Evolutionary conservation across 768 basidiomycete genomes (phyloP).

Genomic region (Trichaptum fuscoviolaceum): DNA sequence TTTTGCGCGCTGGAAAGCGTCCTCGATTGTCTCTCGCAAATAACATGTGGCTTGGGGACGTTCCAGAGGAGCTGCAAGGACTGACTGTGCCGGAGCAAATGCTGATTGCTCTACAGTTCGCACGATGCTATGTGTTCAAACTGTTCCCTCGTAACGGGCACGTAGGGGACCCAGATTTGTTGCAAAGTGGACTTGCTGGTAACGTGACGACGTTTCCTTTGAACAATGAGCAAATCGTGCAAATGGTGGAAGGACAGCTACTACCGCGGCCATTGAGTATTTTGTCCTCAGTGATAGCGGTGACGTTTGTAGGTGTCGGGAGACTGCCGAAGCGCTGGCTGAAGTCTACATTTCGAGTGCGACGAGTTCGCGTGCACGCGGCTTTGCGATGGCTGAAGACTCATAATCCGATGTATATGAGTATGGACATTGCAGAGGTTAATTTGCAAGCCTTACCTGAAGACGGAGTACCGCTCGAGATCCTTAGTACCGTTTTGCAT

Average conservation of each 20-base stretch:
- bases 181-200: constrained; percentile 29
- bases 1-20: neutral
- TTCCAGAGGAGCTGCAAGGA: constrained; percentile 24
- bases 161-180: constrained; percentile 1
- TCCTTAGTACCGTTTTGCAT: constrained; percentile 17
- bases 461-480: constrained; percentile 29
- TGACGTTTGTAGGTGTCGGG: constrained; percentile 31
- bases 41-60: constrained; percentile 32
- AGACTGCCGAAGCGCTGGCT: constrained; percentile 25
- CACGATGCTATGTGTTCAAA: constrained; percentile 31
- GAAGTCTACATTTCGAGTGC: constrained; percentile 26
- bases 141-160: constrained; percentile 26
- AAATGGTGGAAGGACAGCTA: constrained; percentile 29
- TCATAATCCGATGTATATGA: constrained; percentile 26
- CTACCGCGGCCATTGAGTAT: constrained; percentile 27
- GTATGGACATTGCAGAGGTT: constrained; percentile 21
- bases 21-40: constrained; percentile 30
- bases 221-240: constrained; percentile 20
- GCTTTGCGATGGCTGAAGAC: constrained; percentile 33
- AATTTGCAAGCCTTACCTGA: constrained; percentile 23
- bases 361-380: constrained; percentile 20
- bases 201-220: constrained; percentile 30
- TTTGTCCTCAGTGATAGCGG: constrained; percentile 26
- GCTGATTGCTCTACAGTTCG: constrained; percentile 28
- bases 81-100: constrained; percentile 34